Percentiles rank a stretch among this genome's conserved stretches.
Evolutionary conservation across 2,329 filamentous ascomycete species (phyloP).

Genomic region (Aspergillus chevalieri): DNA sequence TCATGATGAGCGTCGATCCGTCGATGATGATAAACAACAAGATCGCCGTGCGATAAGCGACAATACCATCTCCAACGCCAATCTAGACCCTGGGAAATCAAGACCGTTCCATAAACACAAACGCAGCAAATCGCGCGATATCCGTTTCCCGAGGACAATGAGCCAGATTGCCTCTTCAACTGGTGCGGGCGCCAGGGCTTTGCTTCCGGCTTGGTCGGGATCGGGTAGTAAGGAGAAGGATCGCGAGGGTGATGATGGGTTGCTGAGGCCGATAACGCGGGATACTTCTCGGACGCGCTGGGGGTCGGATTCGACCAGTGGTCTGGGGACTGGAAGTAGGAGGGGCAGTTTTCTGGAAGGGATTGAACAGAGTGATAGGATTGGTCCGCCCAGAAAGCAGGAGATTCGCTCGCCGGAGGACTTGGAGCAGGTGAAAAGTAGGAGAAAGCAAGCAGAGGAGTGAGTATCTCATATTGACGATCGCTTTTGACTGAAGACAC

Average conservation of each 20-base stretch:
- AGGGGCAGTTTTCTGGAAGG: slow-evolving; percentile 24
- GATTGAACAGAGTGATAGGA: slow-evolving; percentile 18
- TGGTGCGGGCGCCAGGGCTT: slow-evolving; percentile 17
- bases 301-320: slow-evolving; percentile 28
- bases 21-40: slow-evolving; percentile 13
- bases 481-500: too few species aligned
- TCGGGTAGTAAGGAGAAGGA: slow-evolving; percentile 21
- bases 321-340: slow-evolving; percentile 18
- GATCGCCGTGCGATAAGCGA: slow-evolving; percentile 15
- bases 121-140: slow-evolving; percentile 26
- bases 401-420: slow-evolving; percentile 30
- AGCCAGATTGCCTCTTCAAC: slow-evolving; percentile 26
- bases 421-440: slow-evolving; percentile 41
- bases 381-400: slow-evolving; percentile 21
- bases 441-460: slow-evolving; percentile 71
- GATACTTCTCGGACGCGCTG: slow-evolving; percentile 28
- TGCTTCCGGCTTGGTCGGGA: slow-evolving; percentile 26
- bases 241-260: slow-evolving; percentile 23
- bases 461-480: slow-evolving; percentile 47
- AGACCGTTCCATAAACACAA: slow-evolving; percentile 20
- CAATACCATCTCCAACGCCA: slow-evolving; percentile 3
- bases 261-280: slow-evolving; percentile 24
- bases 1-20: slow-evolving; percentile 4
- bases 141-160: slow-evolving; percentile 27
- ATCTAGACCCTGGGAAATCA: slow-evolving; percentile 3